A percentile compares a stretch with the other conserved stretches of the same genome.
phyloP scores from a whole-genome alignment of 306 rosid genomes.

The Citrullus colocynthis region DNA sequence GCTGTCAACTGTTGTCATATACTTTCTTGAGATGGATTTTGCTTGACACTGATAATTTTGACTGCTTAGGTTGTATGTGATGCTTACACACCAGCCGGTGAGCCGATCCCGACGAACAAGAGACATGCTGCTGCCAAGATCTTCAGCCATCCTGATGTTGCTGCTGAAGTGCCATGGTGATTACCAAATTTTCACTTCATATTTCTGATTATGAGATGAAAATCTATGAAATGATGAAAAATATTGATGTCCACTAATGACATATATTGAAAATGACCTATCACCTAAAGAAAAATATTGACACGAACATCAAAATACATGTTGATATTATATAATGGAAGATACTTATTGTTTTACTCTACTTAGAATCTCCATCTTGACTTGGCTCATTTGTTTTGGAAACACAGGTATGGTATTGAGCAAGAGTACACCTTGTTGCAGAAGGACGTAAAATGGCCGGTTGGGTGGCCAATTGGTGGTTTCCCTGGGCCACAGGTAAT shows the following conservation, averaged over 20 bases:
- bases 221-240: neutral
- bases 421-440: slow-evolving; percentile 93
- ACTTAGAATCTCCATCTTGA: neutral
- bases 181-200: neutral
- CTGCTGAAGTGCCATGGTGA: slow-evolving; percentile 41
- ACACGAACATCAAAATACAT: neutral
- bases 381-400: slow-evolving; percentile 45
- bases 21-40: neutral
- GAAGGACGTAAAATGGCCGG: slow-evolving; percentile 64
- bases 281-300: neutral
- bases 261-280: neutral
- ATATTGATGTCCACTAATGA: neutral
- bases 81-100: slow-evolving; percentile 33
- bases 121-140: slow-evolving; percentile 34
- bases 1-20: neutral
- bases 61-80: slow-evolving; percentile 31
- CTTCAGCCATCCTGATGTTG: slow-evolving; percentile 29
- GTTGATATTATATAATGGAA: neutral
- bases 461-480: slow-evolving; percentile 89
- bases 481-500: slow-evolving; percentile 80
- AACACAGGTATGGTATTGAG: slow-evolving; percentile 74
- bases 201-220: neutral
- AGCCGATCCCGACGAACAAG: slow-evolving; percentile 41
- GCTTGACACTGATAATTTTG: neutral
- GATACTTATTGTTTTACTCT: neutral